Evolutionary conservation across 2,329 filamentous ascomycete species (phyloP), one percentile per base, ranked within the genome.

Genomic region (Fusarium nelsonii): DNA sequence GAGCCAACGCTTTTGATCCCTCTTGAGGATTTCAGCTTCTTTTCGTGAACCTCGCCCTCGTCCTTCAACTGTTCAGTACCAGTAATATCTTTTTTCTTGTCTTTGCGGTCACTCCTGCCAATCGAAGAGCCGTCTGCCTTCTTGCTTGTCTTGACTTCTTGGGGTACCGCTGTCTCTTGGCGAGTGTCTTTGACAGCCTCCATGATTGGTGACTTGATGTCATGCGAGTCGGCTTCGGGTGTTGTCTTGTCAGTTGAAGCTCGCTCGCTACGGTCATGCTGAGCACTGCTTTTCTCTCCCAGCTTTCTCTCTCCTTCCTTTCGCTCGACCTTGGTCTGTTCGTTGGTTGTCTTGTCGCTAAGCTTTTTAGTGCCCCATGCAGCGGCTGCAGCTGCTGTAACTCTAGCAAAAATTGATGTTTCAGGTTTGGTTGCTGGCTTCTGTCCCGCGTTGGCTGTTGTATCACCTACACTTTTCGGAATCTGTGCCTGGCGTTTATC

Each of bases 321-420:
- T 65, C 79, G 78, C 50, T 80, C 78, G 55, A 80, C 79, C 64
- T 77, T 78, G 63, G 78, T 77, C 59, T 78, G 78, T 41, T 68
- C 78, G 36, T 67, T 67, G 12, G 64, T 76, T 20, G 75, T 77
- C 58, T 76, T 79, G 55, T 78, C 75, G 18, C 48, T 39, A 4
- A 41, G 16, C 32, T 41, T 43, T 11, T 56, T 43, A 45, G 46
- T 46, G 14, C 77, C 78, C 8, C 66, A 69, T 30, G 65, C 60
- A 18, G 73, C 77, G 48, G 71, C 78, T 41, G 66, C 57, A 30
- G 68, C 54, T 8, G 57, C 51, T 20, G 62, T 62, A 16, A 71
- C 56, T 40, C 60, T 63, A 33, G 65, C 55, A 40, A 64, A 58
- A 10, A 57, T 50, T 18, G 58, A 55, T 34, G 55, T 43, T 28